Evolutionary conservation across 129 eudicot genomes (phyloP).

Genomic region (Arctium lappa): DNA sequence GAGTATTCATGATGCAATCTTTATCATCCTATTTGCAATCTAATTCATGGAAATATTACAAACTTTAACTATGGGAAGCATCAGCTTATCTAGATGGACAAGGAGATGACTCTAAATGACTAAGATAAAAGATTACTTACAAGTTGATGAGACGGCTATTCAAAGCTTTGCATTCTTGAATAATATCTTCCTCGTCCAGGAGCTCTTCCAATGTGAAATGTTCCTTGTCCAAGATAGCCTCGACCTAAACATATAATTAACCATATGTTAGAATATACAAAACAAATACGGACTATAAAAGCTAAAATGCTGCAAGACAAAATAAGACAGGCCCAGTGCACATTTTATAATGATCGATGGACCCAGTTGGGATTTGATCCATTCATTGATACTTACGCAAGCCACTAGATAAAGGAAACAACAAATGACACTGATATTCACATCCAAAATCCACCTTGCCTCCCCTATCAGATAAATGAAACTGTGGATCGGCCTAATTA

Average conservation of each 20-base stretch:
- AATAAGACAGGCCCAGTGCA: neutral
- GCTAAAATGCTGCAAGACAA: neutral
- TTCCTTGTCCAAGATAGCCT: constrained; percentile 65
- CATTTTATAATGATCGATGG: neutral
- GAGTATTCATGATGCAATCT: neutral
- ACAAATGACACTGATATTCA: neutral
- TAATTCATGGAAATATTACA: neutral
- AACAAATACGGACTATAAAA: neutral
- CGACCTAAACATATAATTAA: constrained; percentile 39
- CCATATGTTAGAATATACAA: neutral
- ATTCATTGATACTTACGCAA: neutral
- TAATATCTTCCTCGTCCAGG: constrained; percentile 79
- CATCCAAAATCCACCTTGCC: neutral
- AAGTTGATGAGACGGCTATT: constrained; percentile 81
- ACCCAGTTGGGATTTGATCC: neutral
- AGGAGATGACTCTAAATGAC: neutral
- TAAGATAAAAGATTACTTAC: constrained; percentile 27
- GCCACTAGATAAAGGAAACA: neutral
- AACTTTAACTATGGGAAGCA: neutral
- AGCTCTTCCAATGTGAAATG: constrained; percentile 74
- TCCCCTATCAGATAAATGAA: neutral
- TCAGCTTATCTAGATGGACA: neutral
- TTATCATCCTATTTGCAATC: neutral
- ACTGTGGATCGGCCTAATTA: neutral
- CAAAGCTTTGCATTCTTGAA: constrained; percentile 83